Base-by-base conservation (phyloP, 331 rosid species). In the Arachis monticola region DNA sequence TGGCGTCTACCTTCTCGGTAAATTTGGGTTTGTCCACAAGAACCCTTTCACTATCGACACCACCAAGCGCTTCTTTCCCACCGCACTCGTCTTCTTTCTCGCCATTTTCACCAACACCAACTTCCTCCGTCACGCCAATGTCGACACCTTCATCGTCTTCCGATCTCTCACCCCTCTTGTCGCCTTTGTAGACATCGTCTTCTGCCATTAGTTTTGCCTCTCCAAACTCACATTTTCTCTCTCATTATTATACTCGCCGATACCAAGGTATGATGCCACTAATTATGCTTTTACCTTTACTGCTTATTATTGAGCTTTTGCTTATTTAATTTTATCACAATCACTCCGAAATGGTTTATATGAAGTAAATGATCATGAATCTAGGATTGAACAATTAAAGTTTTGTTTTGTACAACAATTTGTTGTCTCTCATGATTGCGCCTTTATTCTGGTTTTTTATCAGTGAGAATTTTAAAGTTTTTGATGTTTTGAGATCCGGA, bases 21-120 rank as follows among this genome's bases (percentile, higher is more conserved):
- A 94, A 66, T 46, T 90, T 10, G 96, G 96, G 35, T 72, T 90
- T 55, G 81, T 92, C 73, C 92, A 87, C 55, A 97, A 94, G 57
- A 97, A 94, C 44, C 82, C 97, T 22, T 94, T 94, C 77, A 79
- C 82, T 2, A 7, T 83, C 9, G 88, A 87, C 56, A 94, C 75
- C n/a, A 97, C 97, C 51, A 94, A 87, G 78, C 88, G 87, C 56
- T 92, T 94, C 80, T 83, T 90, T 35, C 99, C 99, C n/a, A 97
- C 99, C 6, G 99, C 99, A 7, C 12, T 83, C 41, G 97, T 94
- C 66, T 94, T 94, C 83, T 94, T 75, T 77, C 92, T 94, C 7
- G 97, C 99, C 4, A 94, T 94, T 75, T 94, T 94, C 82, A 94
- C 99, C 76, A 94, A 94, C 81, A 94, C 99, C 0, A 94, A 94